Evolutionary conservation across 2,329 filamentous ascomycete genomes (phyloP).

Genomic region (Cercospora beticola): DNA sequence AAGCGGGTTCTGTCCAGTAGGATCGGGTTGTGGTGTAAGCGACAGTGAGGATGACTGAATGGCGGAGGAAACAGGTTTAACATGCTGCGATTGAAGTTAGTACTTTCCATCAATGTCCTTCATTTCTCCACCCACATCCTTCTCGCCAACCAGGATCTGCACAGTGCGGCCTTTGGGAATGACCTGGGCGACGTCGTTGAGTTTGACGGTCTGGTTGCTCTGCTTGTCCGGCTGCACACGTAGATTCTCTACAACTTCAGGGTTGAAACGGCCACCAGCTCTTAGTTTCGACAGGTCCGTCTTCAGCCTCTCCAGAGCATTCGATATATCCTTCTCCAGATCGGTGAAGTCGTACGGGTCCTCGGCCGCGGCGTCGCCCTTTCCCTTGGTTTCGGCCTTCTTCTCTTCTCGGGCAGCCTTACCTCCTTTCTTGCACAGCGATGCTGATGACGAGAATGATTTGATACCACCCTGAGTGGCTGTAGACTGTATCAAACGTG

Average conservation of each 20-base stretch:
- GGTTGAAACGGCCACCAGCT: conserved; percentile 62
- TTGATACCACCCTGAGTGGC: background rate
- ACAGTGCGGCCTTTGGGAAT: conserved; percentile 63
- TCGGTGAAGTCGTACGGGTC: conserved; percentile 63
- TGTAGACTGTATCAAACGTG: background rate
- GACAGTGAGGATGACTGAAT: conserved; percentile 54
- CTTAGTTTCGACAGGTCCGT: conserved; percentile 63
- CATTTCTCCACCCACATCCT: conserved; percentile 52
- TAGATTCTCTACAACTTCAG: conserved; percentile 60
- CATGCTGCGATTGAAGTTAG: conserved; percentile 43
- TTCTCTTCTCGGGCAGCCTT: conserved; percentile 49
- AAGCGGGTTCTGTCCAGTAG: conserved; percentile 50
- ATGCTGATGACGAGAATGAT: conserved; percentile 46
- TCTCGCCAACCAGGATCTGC: conserved; percentile 63
- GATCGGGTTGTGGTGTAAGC: conserved; percentile 51
- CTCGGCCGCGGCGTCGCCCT: conserved; percentile 41
- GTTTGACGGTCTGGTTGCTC: conserved; percentile 51
- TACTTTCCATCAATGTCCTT: background rate
- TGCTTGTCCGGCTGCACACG: conserved; percentile 58
- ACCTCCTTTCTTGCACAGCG: conserved; percentile 53
- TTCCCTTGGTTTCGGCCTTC: conserved; percentile 32
- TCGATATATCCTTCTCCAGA: conserved; percentile 57
- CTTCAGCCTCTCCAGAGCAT: conserved; percentile 57
- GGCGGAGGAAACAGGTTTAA: conserved; percentile 55
- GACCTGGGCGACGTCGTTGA: conserved; percentile 66